Evolutionary conservation across 2,329 filamentous ascomycete species (phyloP).

Genomic region (Phialemonium atrogriseum): DNA sequence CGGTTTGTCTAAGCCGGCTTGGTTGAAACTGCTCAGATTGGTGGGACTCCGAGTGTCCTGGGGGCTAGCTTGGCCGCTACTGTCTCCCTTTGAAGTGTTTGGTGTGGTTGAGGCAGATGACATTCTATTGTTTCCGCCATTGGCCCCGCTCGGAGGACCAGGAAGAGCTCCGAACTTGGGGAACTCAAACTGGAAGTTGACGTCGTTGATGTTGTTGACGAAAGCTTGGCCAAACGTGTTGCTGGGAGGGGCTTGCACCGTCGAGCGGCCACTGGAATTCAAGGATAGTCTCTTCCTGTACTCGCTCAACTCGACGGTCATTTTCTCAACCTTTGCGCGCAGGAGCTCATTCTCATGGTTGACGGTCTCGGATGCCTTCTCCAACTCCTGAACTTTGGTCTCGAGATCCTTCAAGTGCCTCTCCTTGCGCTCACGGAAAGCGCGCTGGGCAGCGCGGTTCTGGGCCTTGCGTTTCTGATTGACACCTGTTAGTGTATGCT

Average conservation of each 20-base stretch:
- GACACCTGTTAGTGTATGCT: slow-evolving; percentile 18
- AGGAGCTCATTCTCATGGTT: slow-evolving; percentile 81
- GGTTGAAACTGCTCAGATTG: slow-evolving; percentile 24
- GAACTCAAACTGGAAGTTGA: slow-evolving; percentile 92
- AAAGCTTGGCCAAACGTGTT: slow-evolving; percentile 38
- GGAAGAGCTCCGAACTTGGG: slow-evolving; percentile 80
- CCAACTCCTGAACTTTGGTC: slow-evolving; percentile 64
- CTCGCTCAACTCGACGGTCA: slow-evolving; percentile 77
- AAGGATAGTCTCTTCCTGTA: slow-evolving; percentile 81
- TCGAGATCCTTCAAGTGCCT: slow-evolving; percentile 83
- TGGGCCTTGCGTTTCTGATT: slow-evolving; percentile 87
- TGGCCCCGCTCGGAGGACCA: slow-evolving; percentile 27
- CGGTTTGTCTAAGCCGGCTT: slow-evolving; percentile 22
- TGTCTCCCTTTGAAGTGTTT: slow-evolving; percentile 12
- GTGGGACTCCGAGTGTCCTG: slow-evolving; percentile 23
- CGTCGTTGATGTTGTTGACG: slow-evolving; percentile 56
- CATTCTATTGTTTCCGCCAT: slow-evolving; percentile 11
- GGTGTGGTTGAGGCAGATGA: slow-evolving; percentile 5
- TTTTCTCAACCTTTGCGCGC: slow-evolving; percentile 77
- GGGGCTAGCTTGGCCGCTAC: slow-evolving; percentile 25
- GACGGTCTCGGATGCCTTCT: slow-evolving; percentile 74
- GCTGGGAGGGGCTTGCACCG: slow-evolving; percentile 15
- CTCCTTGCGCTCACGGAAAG: slow-evolving; percentile 91
- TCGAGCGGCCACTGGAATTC: slow-evolving; percentile 26
- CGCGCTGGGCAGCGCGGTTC: slow-evolving; percentile 84